Base-by-base conservation (phyloP, 768 basidiomycete genomes). In the Leucocoprinus leucothites region DNA sequence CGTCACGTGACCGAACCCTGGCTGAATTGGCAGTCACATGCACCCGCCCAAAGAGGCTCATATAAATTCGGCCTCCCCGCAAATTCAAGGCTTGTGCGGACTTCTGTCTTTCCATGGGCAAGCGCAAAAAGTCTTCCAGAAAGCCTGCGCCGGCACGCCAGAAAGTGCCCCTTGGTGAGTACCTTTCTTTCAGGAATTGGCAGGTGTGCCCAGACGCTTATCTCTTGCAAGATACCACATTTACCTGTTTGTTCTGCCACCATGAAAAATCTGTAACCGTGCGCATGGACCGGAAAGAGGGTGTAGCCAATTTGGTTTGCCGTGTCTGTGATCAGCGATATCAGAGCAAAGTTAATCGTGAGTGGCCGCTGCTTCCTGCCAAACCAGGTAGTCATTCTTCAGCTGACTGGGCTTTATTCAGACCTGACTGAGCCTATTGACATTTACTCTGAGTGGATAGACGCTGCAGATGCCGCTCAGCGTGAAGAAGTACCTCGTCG, bases 381-480 rank as follows among this genome's bases (percentile, higher is more conserved):
- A 57, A 60, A 53, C 16, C 28, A 25, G 28, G 59, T 42, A 51
- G 47, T 44, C 21, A 18, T 6, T 34, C 34, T 28, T 48, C 47
- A 57, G 49, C 57, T 55, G 51, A 43, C 38, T 53, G 21, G 1
- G 13, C 50, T 42, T 45, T 38, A 16, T 47, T 13, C 65, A 94
- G 91, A 94, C 67, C 75, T 94, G 50, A 91, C 91, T 1, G 91
- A 93, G 61, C 82, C 91, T 14, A 84, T 94, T 54, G 91, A 94
- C 68, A 89, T 94, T 26, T 94, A 92, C 67, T 91, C 91, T 6
- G 89, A 91, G 65, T 94, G 91, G 91, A 91, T 93, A 59, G 90
- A 92, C 66, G 90, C 90, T 47, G 88, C 89, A 5, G 90, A 92
- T 66, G 86, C 87, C 8, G 90, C 89, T 31, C 86, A 91, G 66